Percentiles rank a stretch among this genome's conserved stretches.
These are phyloP conservation scores for Harringtonia lauricola DNA, from an alignment of 2,329 filamentous ascomycete genomes.

Conservation along the genomic window DNA sequence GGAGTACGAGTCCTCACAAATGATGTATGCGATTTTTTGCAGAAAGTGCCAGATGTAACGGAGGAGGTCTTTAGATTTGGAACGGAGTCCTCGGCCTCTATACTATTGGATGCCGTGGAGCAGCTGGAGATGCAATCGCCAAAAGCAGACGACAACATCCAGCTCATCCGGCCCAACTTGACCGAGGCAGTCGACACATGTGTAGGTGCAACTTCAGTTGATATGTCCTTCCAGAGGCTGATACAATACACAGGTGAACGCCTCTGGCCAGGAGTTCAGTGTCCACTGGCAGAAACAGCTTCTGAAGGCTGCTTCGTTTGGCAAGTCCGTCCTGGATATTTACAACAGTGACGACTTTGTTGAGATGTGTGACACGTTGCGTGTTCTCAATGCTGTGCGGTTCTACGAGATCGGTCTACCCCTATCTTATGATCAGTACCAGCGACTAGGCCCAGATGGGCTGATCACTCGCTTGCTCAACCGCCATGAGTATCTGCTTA, in stretches of 20 bases:
- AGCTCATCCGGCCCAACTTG: conserved; percentile 77
- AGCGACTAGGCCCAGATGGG: conserved; percentile 78
- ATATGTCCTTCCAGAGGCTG: no score
- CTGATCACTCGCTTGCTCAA: conserved; percentile 80
- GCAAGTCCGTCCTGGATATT: conserved; percentile 91
- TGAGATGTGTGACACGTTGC: conserved; percentile 89
- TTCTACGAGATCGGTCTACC: conserved; percentile 87
- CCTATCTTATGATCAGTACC: conserved; percentile 86
- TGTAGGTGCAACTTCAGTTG: conserved; percentile 20
- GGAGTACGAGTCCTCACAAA: conserved; percentile 87
- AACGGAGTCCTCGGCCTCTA: conserved; percentile 78
- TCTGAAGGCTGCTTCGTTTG: conserved; percentile 92
- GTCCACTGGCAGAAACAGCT: conserved; percentile 90
- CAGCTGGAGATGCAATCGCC: conserved; percentile 89
- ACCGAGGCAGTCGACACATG: conserved; percentile 91
- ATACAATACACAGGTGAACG: conserved; percentile 59
- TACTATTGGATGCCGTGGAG: conserved; percentile 86
- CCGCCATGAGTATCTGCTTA: conserved; percentile 82
- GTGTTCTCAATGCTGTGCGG: conserved; percentile 84
- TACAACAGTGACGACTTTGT: conserved; percentile 99
- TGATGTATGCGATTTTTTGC: conserved; percentile 93
- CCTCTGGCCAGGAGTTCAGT: conserved; percentile 85
- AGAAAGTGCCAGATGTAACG: conserved; percentile 78
- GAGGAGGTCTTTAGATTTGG: conserved; percentile 84
- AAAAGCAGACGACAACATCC: conserved; percentile 95